These are phyloP conservation scores for Eragrostis curvula DNA, from an alignment of 176 grass and related monocot species.

Conservation along the genomic window DNA sequence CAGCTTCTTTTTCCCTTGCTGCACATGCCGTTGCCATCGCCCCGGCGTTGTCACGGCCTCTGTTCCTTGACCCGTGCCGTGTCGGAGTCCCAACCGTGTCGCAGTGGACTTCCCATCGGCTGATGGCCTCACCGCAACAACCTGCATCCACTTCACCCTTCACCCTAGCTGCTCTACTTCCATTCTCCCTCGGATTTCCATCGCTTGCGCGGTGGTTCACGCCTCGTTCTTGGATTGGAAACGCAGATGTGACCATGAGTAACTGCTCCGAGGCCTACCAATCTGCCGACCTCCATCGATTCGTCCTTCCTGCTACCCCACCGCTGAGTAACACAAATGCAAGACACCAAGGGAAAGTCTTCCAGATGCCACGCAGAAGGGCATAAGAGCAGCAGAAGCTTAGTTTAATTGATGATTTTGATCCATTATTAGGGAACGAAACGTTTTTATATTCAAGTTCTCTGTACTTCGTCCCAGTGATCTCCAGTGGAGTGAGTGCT, in stretches of 20 bases:
- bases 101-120: background rate
- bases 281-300: constrained; percentile 37
- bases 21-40: background rate
- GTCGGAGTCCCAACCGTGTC: constrained; percentile 11
- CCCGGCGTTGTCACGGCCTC: background rate
- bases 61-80: constrained; percentile 1
- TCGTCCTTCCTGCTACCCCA: background rate
- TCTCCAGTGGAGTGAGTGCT: background rate
- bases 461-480: background rate
- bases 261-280: constrained; percentile 31
- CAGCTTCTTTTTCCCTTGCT: no score
- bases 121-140: constrained; percentile 42
- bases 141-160: constrained; percentile 12
- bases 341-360: background rate
- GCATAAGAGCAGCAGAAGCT: background rate
- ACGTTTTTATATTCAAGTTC: background rate
- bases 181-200: background rate
- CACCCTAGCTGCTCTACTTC: background rate
- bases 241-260: constrained; percentile 35
- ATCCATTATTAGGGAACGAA: background rate
- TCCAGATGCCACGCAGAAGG: background rate
- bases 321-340: background rate
- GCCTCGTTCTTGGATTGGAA: constrained; percentile 49
- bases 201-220: constrained; percentile 43
- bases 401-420: background rate